Percentiles rank a stretch among this genome's conserved stretches.
Conservation (phyloP, 768 basidiomycete species). For the Naganishia antarctica region DNA sequence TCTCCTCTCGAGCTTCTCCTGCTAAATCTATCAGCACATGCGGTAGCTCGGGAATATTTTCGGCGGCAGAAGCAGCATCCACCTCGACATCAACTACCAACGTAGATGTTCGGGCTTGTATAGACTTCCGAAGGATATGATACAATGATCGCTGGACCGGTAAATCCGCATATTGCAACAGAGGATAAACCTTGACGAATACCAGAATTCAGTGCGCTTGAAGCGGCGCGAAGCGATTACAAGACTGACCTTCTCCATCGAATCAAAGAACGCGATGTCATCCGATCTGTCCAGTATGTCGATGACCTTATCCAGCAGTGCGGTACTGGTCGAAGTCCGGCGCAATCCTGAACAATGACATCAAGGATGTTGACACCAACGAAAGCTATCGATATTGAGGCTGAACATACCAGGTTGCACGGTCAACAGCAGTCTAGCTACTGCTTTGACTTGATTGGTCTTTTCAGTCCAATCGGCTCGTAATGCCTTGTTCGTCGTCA, state of each 20-base stretch:
- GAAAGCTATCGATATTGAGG: too few relatives aligned
- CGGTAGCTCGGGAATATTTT: slow-evolving; percentile 14
- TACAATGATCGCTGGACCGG: slow-evolving; percentile 76
- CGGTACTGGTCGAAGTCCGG: neutral
- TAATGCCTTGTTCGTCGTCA: slow-evolving; percentile 66
- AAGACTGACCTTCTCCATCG: slow-evolving; percentile 15
- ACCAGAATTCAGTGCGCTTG: neutral
- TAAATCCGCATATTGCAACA: slow-evolving; percentile 52
- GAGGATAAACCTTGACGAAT: slow-evolving; percentile 66
- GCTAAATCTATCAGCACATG: slow-evolving; percentile 42
- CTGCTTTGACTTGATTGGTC: slow-evolving; percentile 3
- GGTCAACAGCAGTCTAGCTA: slow-evolving; percentile 3
- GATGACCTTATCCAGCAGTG: slow-evolving; percentile 1
- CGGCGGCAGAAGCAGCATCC: slow-evolving; percentile 62
- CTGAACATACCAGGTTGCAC: slow-evolving; percentile 5
- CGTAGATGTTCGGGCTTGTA: slow-evolving; percentile 69
- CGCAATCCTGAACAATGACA: neutral
- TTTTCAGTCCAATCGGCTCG: slow-evolving; percentile 62
- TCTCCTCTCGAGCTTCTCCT: neutral
- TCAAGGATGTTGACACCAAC: neutral
- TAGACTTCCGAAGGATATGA: slow-evolving; percentile 63
- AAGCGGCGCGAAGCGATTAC: neutral
- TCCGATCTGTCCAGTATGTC: slow-evolving; percentile 15
- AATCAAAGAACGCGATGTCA: slow-evolving; percentile 4
- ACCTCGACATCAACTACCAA: slow-evolving; percentile 69